Conservation (phyloP, 805 yeast genomes). For the Komagataella kurtzmanii region DNA sequence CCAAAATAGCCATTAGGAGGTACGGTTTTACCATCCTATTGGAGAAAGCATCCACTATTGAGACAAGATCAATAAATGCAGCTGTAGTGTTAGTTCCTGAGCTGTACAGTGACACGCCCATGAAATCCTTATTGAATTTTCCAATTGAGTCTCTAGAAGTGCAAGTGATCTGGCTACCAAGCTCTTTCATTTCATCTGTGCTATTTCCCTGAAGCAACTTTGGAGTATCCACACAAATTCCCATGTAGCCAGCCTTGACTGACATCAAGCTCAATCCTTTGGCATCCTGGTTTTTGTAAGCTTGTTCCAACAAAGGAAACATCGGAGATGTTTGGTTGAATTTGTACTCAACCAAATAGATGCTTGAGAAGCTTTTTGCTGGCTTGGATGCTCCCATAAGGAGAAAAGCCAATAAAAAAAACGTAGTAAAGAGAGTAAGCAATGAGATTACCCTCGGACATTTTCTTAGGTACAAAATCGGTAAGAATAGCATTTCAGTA, state of each 20-base stretch:
- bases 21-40: conserved; percentile 39
- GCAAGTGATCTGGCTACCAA: conserved; percentile 21
- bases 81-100: conserved; percentile 17
- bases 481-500: not conserved
- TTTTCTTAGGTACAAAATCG: conserved; percentile 5
- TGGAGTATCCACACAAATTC: conserved; percentile 31
- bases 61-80: conserved; percentile 27
- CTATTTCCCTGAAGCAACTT: not conserved
- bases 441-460: conserved; percentile 29
- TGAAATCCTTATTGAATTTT: conserved; percentile 9
- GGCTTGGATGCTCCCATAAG: conserved; percentile 39
- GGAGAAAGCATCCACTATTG: conserved; percentile 30
- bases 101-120: conserved; percentile 21
- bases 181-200: not conserved
- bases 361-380: conserved; percentile 27
- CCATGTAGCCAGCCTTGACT: conserved; percentile 41
- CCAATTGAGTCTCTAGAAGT: conserved; percentile 16
- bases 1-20: conserved; percentile 32
- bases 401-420: conserved; percentile 39
- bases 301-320: conserved; percentile 23
- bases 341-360: conserved; percentile 32
- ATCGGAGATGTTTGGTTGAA: conserved; percentile 34
- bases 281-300: conserved; percentile 18
- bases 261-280: conserved; percentile 24
- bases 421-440: conserved; percentile 28